Conservation (phyloP, 1,284 basidiomycete genomes). For the Meripilus lineatus region DNA sequence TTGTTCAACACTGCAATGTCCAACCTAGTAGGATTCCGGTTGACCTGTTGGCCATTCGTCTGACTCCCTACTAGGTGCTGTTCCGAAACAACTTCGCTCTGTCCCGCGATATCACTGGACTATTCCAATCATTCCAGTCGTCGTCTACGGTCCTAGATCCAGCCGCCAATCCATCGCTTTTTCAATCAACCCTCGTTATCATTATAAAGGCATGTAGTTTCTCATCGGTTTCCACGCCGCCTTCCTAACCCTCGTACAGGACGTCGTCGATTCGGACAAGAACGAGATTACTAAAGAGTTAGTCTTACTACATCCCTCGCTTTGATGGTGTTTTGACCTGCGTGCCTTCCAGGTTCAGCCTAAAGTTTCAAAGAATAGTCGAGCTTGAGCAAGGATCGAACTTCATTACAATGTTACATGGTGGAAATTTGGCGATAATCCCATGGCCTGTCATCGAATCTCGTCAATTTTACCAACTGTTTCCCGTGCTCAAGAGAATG, state of each 20-base stretch:
- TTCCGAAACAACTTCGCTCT: slow-evolving; percentile 64
- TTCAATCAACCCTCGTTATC: slow-evolving; percentile 54
- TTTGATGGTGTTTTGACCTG: not conserved
- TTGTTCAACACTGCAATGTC: slow-evolving; percentile 63
- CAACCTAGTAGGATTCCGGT: slow-evolving; percentile 39
- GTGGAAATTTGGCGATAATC: slow-evolving; percentile 49
- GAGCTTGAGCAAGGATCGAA: slow-evolving; percentile 56
- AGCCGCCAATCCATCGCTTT: slow-evolving; percentile 49
- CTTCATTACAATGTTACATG: slow-evolving; percentile 53
- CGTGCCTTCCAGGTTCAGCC: slow-evolving; percentile 35
- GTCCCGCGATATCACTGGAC: slow-evolving; percentile 50
- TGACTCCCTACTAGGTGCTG: slow-evolving; percentile 36
- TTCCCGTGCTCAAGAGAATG: slow-evolving; percentile 38
- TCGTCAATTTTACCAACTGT: slow-evolving; percentile 50
- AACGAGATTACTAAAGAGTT: slow-evolving; percentile 54
- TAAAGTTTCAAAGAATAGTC: slow-evolving; percentile 54
- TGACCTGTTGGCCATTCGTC: not conserved
- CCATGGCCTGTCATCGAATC: slow-evolving; percentile 67
- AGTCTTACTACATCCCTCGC: slow-evolving; percentile 13
- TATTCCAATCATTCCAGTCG: slow-evolving; percentile 63
- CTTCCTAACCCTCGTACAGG: too few species aligned
- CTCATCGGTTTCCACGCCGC: too few species aligned
- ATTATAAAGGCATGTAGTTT: slow-evolving; percentile 54
- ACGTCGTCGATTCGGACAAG: slow-evolving; percentile 55
- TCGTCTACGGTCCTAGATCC: slow-evolving; percentile 57